phyloP scores from a whole-genome alignment of 805 yeast genomes.

The Candida railenensis region DNA sequence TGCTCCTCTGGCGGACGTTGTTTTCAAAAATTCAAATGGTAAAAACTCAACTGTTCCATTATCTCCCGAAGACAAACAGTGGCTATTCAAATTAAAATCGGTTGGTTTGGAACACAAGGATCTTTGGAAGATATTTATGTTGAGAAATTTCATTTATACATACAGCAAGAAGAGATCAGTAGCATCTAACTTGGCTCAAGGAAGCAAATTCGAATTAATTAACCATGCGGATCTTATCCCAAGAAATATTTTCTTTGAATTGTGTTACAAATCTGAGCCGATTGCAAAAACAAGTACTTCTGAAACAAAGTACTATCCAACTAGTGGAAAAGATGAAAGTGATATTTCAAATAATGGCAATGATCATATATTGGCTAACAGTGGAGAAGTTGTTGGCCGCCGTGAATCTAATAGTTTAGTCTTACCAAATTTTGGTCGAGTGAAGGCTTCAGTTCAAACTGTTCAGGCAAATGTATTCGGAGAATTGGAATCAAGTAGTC shows the following conservation, averaged over 20 bases:
- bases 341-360: neutral
- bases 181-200: neutral
- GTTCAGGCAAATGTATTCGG: constrained; percentile 44
- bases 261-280: constrained; percentile 38
- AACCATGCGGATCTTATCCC: constrained; percentile 20
- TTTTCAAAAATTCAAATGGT: constrained; percentile 11
- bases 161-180: constrained; percentile 39
- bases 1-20: constrained; percentile 17
- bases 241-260: constrained; percentile 36
- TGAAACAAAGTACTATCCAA: neutral
- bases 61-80: constrained; percentile 63
- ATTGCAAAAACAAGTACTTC: constrained; percentile 8
- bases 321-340: constrained; percentile 6
- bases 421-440: constrained; percentile 29
- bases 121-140: constrained; percentile 76
- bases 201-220: constrained; percentile 5
- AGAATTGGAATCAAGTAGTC: constrained; percentile 35
- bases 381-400: constrained; percentile 4
- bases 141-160: constrained; percentile 66
- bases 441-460: constrained; percentile 38
- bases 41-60: constrained; percentile 27
- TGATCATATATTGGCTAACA: constrained; percentile 10
- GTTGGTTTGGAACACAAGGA: constrained; percentile 75
- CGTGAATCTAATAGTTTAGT: constrained; percentile 23
- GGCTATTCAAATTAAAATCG: constrained; percentile 69